Percentiles rank a stretch among this genome's conserved stretches.
These are phyloP conservation scores for Corniculantispora saksenae DNA, from an alignment of 2,329 filamentous ascomycete genomes.

Conservation along the genomic window DNA sequence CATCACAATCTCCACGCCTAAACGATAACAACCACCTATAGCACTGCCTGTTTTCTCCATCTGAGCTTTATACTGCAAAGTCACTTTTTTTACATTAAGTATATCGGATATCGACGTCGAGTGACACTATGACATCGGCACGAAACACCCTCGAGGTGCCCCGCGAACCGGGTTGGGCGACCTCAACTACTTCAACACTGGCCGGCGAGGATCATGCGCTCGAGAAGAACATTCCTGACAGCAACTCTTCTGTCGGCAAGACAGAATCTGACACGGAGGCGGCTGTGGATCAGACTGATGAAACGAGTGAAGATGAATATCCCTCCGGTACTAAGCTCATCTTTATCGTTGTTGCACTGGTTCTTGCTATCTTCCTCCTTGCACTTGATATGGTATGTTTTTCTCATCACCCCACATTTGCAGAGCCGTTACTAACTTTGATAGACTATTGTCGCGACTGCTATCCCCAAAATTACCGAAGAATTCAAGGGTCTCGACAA, in stretches of 20 bases:
- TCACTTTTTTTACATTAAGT: neutral
- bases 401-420: neutral
- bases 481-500: conserved; percentile 46
- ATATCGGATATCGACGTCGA: too few species aligned
- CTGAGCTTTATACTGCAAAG: neutral
- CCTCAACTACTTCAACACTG: conserved; percentile 12
- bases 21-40: neutral
- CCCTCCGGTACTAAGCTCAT: conserved; percentile 17
- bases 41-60: neutral
- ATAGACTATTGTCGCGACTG: conserved; percentile 50
- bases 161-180: conserved; percentile 11
- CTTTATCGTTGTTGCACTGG: conserved; percentile 23
- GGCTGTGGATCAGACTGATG: neutral
- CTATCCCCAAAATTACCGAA: conserved; percentile 50
- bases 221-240: conserved; percentile 10
- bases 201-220: conserved; percentile 7
- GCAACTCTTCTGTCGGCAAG: neutral
- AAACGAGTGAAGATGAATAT: conserved; percentile 15
- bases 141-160: conserved; percentile 13
- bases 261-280: conserved; percentile 2
- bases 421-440: neutral
- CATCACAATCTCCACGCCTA: neutral
- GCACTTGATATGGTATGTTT: conserved; percentile 22
- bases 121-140: conserved; percentile 7
- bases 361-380: conserved; percentile 21